These are phyloP conservation scores for Cytospora paraplurivora DNA, from an alignment of 2,329 filamentous ascomycete species.

Conservation along the genomic window DNA sequence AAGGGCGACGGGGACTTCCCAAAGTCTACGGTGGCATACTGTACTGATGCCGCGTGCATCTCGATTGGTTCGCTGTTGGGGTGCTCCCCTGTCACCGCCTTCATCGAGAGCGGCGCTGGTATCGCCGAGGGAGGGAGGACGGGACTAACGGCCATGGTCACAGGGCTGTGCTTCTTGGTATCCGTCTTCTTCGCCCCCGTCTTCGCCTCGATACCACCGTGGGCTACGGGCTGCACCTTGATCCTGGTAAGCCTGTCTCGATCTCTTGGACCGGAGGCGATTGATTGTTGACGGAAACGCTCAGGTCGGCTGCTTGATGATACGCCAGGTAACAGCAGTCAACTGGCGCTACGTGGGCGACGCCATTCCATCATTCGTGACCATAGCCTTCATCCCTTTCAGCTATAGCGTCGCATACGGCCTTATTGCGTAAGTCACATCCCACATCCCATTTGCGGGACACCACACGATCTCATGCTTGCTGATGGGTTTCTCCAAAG, in stretches of 20 bases:
- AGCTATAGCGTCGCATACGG: constrained; percentile 79
- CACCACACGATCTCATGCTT: neutral
- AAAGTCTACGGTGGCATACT: constrained; percentile 78
- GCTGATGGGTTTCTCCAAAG: constrained; percentile 34
- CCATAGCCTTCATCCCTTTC: constrained; percentile 74
- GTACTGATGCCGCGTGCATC: constrained; percentile 70
- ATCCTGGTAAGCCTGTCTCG: constrained; percentile 54
- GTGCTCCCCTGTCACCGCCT: constrained; percentile 79
- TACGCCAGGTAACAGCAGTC: constrained; percentile 71
- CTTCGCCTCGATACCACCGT: constrained; percentile 85
- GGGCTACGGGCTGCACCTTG: constrained; percentile 86
- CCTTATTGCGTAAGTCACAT: constrained; percentile 63
- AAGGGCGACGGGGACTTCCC: constrained; percentile 73
- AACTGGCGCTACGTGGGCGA: constrained; percentile 80
- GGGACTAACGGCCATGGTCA: constrained; percentile 77
- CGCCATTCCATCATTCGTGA: constrained; percentile 73
- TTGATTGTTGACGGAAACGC: constrained; percentile 15
- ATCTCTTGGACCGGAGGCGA: neutral
- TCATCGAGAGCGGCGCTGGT: constrained; percentile 85
- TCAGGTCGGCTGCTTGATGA: constrained; percentile 73
- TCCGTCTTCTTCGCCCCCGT: constrained; percentile 88
- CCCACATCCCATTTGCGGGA: no score
- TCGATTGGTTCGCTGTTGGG: constrained; percentile 75
- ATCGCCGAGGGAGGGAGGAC: constrained; percentile 87
- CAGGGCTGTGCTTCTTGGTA: constrained; percentile 83